phyloP scores from a whole-genome alignment of 2,329 filamentous ascomycete genomes.

The Fusarium brevicatenulatum region DNA sequence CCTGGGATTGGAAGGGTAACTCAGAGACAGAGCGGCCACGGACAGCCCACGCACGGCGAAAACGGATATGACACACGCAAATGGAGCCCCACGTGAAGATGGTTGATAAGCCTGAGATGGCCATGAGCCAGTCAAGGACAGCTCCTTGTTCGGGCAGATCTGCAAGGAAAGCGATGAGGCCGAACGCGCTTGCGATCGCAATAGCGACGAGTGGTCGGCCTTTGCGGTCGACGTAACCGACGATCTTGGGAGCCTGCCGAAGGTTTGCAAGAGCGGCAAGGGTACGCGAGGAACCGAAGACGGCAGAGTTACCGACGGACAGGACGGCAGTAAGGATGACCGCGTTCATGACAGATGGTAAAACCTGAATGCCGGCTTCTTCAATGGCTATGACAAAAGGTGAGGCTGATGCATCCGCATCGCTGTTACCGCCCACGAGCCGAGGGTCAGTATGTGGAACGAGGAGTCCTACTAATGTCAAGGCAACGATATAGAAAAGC shows the following conservation, averaged over 20 bases:
- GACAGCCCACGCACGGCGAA: conserved; percentile 80
- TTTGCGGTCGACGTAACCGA: conserved; percentile 84
- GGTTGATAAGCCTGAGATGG: conserved; percentile 76
- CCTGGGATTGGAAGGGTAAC: conserved; percentile 82
- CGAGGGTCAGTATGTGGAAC: conserved; percentile 76
- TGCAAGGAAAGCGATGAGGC: conserved; percentile 81
- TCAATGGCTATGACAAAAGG: conserved; percentile 95
- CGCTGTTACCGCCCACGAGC: conserved; percentile 66
- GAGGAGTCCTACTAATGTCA: conserved; percentile 82
- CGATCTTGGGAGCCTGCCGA: conserved; percentile 78
- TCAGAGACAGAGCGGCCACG: conserved; percentile 78
- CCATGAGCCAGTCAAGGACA: conserved; percentile 83
- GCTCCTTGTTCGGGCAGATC: conserved; percentile 67
- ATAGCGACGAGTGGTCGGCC: conserved; percentile 85
- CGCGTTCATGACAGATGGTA: conserved; percentile 93
- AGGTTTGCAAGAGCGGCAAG: conserved; percentile 91
- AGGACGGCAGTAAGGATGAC: conserved; percentile 92
- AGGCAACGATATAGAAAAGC: conserved; percentile 87
- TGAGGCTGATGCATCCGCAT: conserved; percentile 78
- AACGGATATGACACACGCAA: conserved; percentile 91
- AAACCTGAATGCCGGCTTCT: conserved; percentile 80
- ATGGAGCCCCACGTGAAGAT: conserved; percentile 87
- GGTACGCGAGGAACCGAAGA: conserved; percentile 91
- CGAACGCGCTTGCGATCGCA: conserved; percentile 70
- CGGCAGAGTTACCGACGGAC: conserved; percentile 89